Percentiles rank a stretch among this genome's conserved stretches.
These are phyloP conservation scores for Verticillium nonalfalfae DNA, from an alignment of 2,329 filamentous ascomycete genomes.

Conservation along the genomic window DNA sequence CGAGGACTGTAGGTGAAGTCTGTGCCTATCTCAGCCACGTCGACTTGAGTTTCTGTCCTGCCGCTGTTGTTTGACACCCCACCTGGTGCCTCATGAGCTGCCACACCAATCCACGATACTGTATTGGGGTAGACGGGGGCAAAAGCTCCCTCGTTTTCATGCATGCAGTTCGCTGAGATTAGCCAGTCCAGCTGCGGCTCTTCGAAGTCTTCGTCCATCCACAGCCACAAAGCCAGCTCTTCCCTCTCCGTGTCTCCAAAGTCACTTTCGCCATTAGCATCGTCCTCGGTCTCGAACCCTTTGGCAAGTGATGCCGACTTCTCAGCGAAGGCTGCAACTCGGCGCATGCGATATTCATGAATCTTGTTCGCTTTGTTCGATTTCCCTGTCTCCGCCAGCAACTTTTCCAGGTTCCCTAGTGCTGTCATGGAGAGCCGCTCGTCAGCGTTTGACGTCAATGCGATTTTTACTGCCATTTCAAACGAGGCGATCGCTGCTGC, in stretches of 20 bases:
- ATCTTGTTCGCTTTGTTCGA: slow-evolving; percentile 17
- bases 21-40: not conserved
- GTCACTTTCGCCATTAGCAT: slow-evolving; percentile 3
- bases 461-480: slow-evolving; percentile 20
- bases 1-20: not conserved
- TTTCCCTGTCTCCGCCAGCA: slow-evolving; percentile 15
- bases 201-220: slow-evolving; percentile 6
- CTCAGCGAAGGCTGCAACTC: slow-evolving; percentile 20
- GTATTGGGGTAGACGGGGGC: not conserved
- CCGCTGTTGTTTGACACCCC: not conserved
- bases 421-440: slow-evolving; percentile 23
- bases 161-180: not conserved
- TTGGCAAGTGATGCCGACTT: slow-evolving; percentile 12
- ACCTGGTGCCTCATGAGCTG: not conserved
- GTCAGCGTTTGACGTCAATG: slow-evolving; percentile 19
- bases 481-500: slow-evolving; percentile 21
- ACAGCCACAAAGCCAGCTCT: slow-evolving; percentile 10
- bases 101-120: slow-evolving; percentile 5
- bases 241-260: not conserved
- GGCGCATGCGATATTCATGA: slow-evolving; percentile 19
- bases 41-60: not conserved
- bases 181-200: slow-evolving; percentile 1
- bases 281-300: slow-evolving; percentile 5
- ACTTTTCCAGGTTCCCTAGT: slow-evolving; percentile 25
- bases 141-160: slow-evolving; percentile 3